These are phyloP conservation scores for Crithidia sp. DNA, from an alignment of 208 protist species.

Conservation along the genomic window DNA sequence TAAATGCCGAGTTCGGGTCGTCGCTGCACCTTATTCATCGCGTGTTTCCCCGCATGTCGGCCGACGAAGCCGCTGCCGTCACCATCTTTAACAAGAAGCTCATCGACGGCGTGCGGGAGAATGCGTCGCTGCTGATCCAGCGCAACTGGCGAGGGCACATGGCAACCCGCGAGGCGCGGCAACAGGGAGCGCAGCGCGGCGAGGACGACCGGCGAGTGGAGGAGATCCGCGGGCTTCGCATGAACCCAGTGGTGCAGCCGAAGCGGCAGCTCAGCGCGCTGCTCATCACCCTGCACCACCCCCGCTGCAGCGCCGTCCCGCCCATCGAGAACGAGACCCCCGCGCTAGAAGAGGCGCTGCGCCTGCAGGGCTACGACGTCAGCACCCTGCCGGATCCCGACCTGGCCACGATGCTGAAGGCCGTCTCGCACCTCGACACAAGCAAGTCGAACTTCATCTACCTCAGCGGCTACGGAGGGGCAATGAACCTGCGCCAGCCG, in stretches of 20 bases:
- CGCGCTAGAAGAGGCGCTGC: conserved; percentile 58
- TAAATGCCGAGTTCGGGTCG: conserved; percentile 85
- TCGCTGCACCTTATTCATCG: conserved; percentile 80
- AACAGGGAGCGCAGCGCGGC: conserved; percentile 42
- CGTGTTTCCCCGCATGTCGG: conserved; percentile 53
- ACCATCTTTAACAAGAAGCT: conserved; percentile 74
- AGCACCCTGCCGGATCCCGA: conserved; percentile 57
- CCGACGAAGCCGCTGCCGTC: conserved; percentile 75
- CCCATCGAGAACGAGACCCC: conserved; percentile 42
- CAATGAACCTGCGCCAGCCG: conserved; percentile 72
- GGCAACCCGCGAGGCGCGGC: conserved; percentile 44
- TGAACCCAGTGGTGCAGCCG: conserved; percentile 69
- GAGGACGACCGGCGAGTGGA: conserved; percentile 74
- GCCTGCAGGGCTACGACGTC: conserved; percentile 82
- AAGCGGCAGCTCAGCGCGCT: conserved; percentile 71
- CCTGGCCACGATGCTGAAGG: conserved; percentile 52
- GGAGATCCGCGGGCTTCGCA: conserved; percentile 74
- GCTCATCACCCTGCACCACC: conserved; percentile 72
- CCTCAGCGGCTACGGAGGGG: conserved; percentile 86
- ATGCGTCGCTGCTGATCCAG: conserved; percentile 80
- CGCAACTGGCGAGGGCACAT: conserved; percentile 74
- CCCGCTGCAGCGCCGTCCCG: conserved; percentile 48
- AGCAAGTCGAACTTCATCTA: conserved; percentile 80
- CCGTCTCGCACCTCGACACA: conserved; percentile 61
- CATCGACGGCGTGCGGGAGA: conserved; percentile 61